Conservation (phyloP, 192 early-diverging fungal species). For the Gigaspora rosea region DNA sequence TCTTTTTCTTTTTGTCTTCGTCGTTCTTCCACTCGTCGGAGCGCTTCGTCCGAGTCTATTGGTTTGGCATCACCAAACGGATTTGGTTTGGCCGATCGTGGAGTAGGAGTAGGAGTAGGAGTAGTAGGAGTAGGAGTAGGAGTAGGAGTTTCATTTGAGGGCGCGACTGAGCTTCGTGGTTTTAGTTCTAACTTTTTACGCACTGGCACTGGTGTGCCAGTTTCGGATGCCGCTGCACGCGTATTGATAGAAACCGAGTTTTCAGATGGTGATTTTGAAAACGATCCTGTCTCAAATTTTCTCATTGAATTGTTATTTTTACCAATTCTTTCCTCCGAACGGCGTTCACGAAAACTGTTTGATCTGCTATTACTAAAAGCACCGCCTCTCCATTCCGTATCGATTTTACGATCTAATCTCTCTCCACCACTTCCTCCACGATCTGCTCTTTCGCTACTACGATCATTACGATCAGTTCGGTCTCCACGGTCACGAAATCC, state of each 20-base stretch:
- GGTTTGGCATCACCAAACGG: slow-evolving; percentile 68
- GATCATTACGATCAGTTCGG: slow-evolving; percentile 33
- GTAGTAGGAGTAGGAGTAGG: background rate
- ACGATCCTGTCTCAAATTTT: slow-evolving; percentile 5
- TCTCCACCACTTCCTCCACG: slow-evolving; percentile 39
- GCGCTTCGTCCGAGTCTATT: slow-evolving; percentile 57
- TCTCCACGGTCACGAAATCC: slow-evolving; percentile 40
- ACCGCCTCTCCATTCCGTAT: slow-evolving; percentile 50
- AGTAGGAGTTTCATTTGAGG: background rate
- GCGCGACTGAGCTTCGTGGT: slow-evolving; percentile 45
- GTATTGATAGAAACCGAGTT: background rate
- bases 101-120: background rate
- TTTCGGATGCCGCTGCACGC: background rate
- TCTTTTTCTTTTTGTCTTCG: slow-evolving; percentile 49
- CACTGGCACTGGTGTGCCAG: slow-evolving; percentile 28
- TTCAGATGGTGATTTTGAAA: background rate
- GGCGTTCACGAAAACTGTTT: slow-evolving; percentile 21
- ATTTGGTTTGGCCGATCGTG: slow-evolving; percentile 45
- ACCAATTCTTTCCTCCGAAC: slow-evolving; percentile 25
- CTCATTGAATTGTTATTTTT: slow-evolving; percentile 8
- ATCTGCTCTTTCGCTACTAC: slow-evolving; percentile 37
- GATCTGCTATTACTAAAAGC: slow-evolving; percentile 32
- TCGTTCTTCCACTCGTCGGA: slow-evolving; percentile 58
- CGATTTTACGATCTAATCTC: slow-evolving; percentile 41
- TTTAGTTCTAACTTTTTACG: slow-evolving; percentile 56